These are phyloP conservation scores for Aspergillus cavernicola DNA, from an alignment of 495 filamentous ascomycete genomes.

Conservation along the genomic window DNA sequence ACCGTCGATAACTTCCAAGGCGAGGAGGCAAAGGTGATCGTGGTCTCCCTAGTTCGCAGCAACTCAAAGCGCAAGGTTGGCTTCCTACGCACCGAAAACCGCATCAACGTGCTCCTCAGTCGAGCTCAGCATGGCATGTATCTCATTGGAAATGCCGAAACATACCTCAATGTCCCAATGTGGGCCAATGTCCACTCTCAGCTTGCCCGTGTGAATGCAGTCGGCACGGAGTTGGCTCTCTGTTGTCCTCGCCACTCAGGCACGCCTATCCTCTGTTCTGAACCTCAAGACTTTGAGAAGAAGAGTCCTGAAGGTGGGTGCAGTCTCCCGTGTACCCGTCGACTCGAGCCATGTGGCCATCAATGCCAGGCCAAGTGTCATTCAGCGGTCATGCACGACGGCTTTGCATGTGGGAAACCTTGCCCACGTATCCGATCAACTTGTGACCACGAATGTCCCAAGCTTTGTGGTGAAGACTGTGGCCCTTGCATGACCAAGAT, in stretches of 20 bases:
- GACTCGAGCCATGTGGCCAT: constrained; percentile 64
- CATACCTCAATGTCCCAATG: constrained; percentile 57
- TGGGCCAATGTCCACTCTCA: constrained; percentile 64
- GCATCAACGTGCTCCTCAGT: constrained; percentile 74
- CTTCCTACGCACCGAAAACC: constrained; percentile 69
- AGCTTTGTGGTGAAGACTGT: constrained; percentile 58
- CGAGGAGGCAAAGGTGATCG: constrained; percentile 74
- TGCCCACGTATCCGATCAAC: constrained; percentile 52
- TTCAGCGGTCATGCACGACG: constrained; percentile 60
- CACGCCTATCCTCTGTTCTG: constrained; percentile 49
- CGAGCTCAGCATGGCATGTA: constrained; percentile 83
- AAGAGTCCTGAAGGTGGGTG: constrained; percentile 73
- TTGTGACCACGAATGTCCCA: constrained; percentile 63
- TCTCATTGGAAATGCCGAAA: constrained; percentile 68
- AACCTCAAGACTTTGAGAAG: constrained; percentile 58
- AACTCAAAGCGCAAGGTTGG: constrained; percentile 60
- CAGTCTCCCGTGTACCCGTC: constrained; percentile 49
- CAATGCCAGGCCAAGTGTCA: constrained; percentile 67
- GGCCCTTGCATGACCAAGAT: constrained; percentile 42
- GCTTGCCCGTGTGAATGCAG: constrained; percentile 32
- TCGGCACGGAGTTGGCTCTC: constrained; percentile 56
- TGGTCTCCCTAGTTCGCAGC: constrained; percentile 75
- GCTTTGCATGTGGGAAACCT: constrained; percentile 56
- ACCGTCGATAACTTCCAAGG: constrained; percentile 87
- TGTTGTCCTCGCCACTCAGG: constrained; percentile 67